Percentiles rank a stretch among this genome's conserved stretches.
phyloP scores from a whole-genome alignment of 2,329 filamentous ascomycete species.

The Ilyonectria robusta region DNA sequence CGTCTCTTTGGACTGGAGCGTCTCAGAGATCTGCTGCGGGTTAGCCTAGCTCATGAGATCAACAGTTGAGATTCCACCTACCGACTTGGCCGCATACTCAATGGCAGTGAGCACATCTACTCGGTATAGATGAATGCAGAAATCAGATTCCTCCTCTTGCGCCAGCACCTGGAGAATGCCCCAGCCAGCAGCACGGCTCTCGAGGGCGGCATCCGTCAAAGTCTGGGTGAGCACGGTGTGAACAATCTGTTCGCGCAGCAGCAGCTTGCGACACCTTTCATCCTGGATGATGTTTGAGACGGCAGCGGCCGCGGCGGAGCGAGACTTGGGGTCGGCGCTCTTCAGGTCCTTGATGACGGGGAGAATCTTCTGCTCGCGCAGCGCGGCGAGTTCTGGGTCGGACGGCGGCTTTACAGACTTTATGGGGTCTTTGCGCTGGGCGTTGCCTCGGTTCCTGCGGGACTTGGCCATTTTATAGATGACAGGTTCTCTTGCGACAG shows the following conservation, averaged over 20 bases:
- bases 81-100: slow-evolving; percentile 67
- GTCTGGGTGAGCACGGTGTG: slow-evolving; percentile 74
- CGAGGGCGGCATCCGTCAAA: slow-evolving; percentile 73
- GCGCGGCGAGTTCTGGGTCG: slow-evolving; percentile 74
- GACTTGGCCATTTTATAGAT: slow-evolving; percentile 69
- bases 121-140: slow-evolving; percentile 75
- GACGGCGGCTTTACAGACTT: slow-evolving; percentile 73
- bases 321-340: slow-evolving; percentile 71
- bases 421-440: slow-evolving; percentile 68
- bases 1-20: slow-evolving; percentile 57
- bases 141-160: slow-evolving; percentile 75
- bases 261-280: slow-evolving; percentile 72
- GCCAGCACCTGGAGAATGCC: slow-evolving; percentile 73
- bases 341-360: slow-evolving; percentile 74
- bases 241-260: slow-evolving; percentile 77
- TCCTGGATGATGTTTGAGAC: slow-evolving; percentile 75
- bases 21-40: slow-evolving; percentile 58
- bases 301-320: slow-evolving; percentile 71
- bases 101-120: slow-evolving; percentile 74
- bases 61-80: slow-evolving; percentile 51
- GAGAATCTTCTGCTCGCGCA: slow-evolving; percentile 74
- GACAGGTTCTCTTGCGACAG: too few relatives aligned
- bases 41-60: slow-evolving; percentile 10
- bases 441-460: slow-evolving; percentile 66
- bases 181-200: slow-evolving; percentile 78